These are phyloP conservation scores for Stenocarpella maydis DNA, from an alignment of 2,329 filamentous ascomycete species.

Conservation along the genomic window DNA sequence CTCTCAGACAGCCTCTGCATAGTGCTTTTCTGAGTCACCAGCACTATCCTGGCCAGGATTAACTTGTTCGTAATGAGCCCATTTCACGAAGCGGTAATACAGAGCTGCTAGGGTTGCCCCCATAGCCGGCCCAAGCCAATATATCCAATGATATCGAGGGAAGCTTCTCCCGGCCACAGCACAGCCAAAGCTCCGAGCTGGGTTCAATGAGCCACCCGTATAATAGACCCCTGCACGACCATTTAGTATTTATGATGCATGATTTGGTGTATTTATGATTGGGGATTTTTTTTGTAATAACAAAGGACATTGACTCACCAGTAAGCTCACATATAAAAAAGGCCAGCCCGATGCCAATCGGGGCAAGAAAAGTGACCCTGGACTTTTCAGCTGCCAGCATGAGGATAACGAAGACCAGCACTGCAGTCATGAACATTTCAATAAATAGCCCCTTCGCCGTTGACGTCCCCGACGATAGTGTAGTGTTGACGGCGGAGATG, in stretches of 20 bases:
- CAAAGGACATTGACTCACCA: not conserved
- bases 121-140: not conserved
- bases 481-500: not conserved
- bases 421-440: slow-evolving; percentile 13
- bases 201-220: slow-evolving; percentile 1
- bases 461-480: not conserved
- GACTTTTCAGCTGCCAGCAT: slow-evolving; percentile 8
- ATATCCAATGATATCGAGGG: slow-evolving; percentile 6
- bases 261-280: not conserved
- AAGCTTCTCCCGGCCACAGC: not conserved
- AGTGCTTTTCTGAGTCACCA: not conserved
- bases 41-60: slow-evolving; percentile 5
- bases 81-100: slow-evolving; percentile 3
- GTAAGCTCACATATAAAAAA: not conserved
- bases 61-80: slow-evolving; percentile 10
- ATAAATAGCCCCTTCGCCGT: not conserved
- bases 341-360: not conserved
- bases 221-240: not conserved
- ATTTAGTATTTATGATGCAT: not conserved
- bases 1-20: not conserved
- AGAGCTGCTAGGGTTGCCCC: not conserved
- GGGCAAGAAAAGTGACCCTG: not conserved
- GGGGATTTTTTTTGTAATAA: not conserved
- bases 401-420: not conserved
- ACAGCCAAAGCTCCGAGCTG: slow-evolving; percentile 7